Conservation (phyloP, 768 basidiomycete genomes). For the Suillus lakei region DNA sequence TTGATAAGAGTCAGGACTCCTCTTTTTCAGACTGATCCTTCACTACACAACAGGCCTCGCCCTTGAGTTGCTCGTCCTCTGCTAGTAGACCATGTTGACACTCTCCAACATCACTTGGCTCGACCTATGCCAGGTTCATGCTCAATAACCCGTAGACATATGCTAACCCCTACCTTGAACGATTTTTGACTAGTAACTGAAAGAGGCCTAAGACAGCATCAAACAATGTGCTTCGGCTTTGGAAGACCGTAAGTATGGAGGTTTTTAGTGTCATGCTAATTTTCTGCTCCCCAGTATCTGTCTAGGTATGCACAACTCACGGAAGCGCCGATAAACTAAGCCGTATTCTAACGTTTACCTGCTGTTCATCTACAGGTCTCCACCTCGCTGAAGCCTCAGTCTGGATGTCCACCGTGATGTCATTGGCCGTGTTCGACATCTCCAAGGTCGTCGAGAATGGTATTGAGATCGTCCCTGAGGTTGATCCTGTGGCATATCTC, state of each 20-base stretch:
- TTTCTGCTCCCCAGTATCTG: conserved; percentile 9
- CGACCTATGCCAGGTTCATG: conserved; percentile 27
- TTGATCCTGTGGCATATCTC: conserved; percentile 38
- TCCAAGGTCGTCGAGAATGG: conserved; percentile 43
- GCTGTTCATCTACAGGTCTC: conserved; percentile 41
- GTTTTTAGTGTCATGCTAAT: conserved; percentile 9
- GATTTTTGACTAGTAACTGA: conserved; percentile 43
- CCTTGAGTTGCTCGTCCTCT: too few relatives aligned
- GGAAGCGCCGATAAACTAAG: background rate
- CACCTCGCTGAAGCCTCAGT: conserved; percentile 49
- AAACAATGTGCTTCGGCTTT: conserved; percentile 64
- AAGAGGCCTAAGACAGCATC: conserved; percentile 51
- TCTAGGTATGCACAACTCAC: background rate
- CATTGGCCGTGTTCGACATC: conserved; percentile 48
- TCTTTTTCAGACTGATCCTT: too few relatives aligned
- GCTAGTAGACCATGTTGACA: too few relatives aligned
- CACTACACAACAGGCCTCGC: too few relatives aligned
- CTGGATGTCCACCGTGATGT: conserved; percentile 40
- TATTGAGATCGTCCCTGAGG: conserved; percentile 47
- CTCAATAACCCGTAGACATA: conserved; percentile 33
- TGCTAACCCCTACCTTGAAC: conserved; percentile 54
- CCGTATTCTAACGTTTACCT: conserved; percentile 9
- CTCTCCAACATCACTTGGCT: too few relatives aligned
- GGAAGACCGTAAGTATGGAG: conserved; percentile 51
- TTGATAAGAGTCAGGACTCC: too few relatives aligned